Evolutionary conservation across 2,329 filamentous ascomycete species (phyloP), one percentile per base, ranked within the genome.

Genomic region (Colletotrichum trifolii): DNA sequence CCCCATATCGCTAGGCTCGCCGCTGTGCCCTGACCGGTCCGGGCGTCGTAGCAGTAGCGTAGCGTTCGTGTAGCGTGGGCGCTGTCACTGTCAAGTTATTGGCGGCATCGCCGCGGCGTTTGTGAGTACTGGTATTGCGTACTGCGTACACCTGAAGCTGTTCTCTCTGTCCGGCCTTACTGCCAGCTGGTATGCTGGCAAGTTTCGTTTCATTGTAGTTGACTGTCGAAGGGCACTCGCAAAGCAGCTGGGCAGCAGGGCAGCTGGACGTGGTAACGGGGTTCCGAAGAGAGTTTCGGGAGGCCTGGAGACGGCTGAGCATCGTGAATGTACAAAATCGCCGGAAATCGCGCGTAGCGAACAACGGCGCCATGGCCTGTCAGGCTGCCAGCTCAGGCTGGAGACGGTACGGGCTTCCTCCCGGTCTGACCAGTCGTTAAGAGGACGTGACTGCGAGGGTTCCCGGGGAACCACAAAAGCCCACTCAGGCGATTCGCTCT

Each of bases 401-500:
- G 50, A 40, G 52, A 54, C 45, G 17, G 10, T 15, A 62, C 58
- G 62, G 58, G 57, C 47, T 65, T 59, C 57, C 57, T 39, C 57
- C 57, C 52, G 59, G 53, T 58, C 47, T 61, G 58, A 62, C 62
- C 58, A 62, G 53, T 62, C 57, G 62, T 65, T 65, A 62, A 55
- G 57, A 62, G 52, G 62, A 65, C 45, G 50, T 49, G 55, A 65
- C 56, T 65, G 58, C 62, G 62, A 65, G 39, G 58, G 46, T 46
- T 48, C 46, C 62, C 11, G 25, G 25, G 50, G 52, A 52, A n/a
- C 46, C 62, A 65, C 40, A 62, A 46, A 56, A 67, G 47, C 52
- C 59, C 54, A 60, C 54, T 36, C 12, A 47, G 45, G 66, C 59
- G 66, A 68, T 60, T 67, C 66, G 66, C 66, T 59, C 47, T 47